Conservation (phyloP, 2,329 filamentous ascomycete genomes). For the Aspergillus terreus region DNA sequence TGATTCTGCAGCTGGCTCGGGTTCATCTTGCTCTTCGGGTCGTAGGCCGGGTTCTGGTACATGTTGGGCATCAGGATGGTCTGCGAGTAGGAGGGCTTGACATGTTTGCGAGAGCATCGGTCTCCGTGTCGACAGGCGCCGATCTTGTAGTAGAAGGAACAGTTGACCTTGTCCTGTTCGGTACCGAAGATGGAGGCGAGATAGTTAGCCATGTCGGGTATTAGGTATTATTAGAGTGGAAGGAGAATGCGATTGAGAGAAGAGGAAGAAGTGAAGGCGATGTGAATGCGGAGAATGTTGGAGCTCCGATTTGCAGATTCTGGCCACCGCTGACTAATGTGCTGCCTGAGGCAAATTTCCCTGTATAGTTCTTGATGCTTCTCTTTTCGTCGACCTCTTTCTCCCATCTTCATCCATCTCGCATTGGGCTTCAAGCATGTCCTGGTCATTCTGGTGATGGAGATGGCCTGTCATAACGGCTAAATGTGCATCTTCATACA, state of each 20-base stretch:
- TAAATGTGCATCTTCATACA: too few relatives aligned
- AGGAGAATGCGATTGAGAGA: not conserved
- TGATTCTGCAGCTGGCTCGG: constrained; percentile 94
- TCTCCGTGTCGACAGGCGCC: constrained; percentile 97
- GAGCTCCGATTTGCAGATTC: not conserved
- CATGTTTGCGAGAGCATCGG: constrained; percentile 96
- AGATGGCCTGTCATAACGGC: too few relatives aligned
- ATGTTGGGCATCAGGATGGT: constrained; percentile 97
- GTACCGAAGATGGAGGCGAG: constrained; percentile 99
- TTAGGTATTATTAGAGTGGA: not conserved
- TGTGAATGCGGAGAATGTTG: not conserved
- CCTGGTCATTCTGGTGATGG: too few relatives aligned
- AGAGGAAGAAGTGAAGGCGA: not conserved
- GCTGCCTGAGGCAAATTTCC: too few relatives aligned
- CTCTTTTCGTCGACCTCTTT: too few relatives aligned
- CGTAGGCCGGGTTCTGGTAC: constrained; percentile 98
- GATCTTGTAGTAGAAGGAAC: constrained; percentile 99
- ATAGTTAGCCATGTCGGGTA: constrained; percentile 80
- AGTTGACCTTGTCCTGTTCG: constrained; percentile 99
- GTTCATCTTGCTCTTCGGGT: constrained; percentile 96
- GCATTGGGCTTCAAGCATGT: too few relatives aligned
- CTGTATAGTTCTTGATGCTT: too few relatives aligned
- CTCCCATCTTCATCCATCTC: too few relatives aligned
- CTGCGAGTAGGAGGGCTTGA: constrained; percentile 97
- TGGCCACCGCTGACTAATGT: too few relatives aligned